A percentile compares a stretch with the other conserved stretches of the same genome.
Evolutionary conservation across 2,329 filamentous ascomycete genomes (phyloP).

Genomic region (Exophiala spinifera): DNA sequence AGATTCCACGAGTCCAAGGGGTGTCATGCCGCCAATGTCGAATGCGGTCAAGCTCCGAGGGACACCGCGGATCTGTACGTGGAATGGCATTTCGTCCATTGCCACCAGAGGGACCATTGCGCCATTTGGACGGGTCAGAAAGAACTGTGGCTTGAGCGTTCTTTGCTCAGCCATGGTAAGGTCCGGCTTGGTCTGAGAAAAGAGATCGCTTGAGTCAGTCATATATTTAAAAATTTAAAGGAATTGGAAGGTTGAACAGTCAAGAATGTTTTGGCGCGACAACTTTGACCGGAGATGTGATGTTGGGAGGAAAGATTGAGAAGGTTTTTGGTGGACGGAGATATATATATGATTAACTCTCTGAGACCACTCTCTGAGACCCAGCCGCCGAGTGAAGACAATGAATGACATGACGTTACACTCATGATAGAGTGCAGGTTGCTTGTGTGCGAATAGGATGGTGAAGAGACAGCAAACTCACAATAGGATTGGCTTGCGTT

Average conservation of each 20-base stretch:
- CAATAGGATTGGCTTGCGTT: slow-evolving; percentile 2
- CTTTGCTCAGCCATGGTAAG: slow-evolving; percentile 10
- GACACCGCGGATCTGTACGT: slow-evolving; percentile 38
- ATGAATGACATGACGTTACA: not conserved
- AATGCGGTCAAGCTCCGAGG: slow-evolving; percentile 36
- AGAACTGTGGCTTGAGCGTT: slow-evolving; percentile 40
- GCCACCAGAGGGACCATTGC: slow-evolving; percentile 43
- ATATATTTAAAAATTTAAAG: slow-evolving; percentile 1
- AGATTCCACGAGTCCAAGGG: slow-evolving; percentile 36
- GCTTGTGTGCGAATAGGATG: not conserved
- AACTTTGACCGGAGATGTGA: not conserved
- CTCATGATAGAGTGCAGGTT: not conserved
- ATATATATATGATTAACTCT: too few relatives aligned
- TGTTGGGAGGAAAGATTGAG: not conserved
- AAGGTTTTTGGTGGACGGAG: too few relatives aligned
- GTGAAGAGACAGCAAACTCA: not conserved
- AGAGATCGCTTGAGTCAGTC: not conserved
- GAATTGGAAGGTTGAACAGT: not conserved
- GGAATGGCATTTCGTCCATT: slow-evolving; percentile 44
- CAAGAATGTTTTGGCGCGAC: not conserved
- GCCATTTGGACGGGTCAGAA: slow-evolving; percentile 42
- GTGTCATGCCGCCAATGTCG: slow-evolving; percentile 44
- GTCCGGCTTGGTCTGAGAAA: not conserved
- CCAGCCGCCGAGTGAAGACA: not conserved
- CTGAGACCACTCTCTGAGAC: too few relatives aligned